A percentile compares a stretch with the other conserved stretches of the same genome.
Conservation (phyloP, 441 rosid genomes). For the Populus hybrid region DNA sequence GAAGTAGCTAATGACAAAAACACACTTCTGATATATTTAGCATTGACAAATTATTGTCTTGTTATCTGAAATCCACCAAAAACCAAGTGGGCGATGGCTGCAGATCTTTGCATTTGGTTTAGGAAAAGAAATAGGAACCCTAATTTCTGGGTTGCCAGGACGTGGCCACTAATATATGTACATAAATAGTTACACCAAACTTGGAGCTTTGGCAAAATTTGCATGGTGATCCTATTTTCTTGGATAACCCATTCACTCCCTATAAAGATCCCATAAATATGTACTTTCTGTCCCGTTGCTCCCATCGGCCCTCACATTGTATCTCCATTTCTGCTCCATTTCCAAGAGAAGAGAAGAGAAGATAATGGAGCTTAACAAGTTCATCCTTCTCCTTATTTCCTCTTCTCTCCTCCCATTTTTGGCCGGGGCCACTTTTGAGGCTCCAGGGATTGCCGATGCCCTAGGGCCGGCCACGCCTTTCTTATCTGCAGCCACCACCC, state of each 20-base stretch:
- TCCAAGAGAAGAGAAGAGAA: constrained; percentile 3
- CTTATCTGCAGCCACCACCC: not conserved
- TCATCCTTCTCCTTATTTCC: constrained; percentile 5
- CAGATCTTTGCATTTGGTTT: not conserved
- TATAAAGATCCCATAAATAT: not conserved
- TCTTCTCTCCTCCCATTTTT: constrained; percentile 13
- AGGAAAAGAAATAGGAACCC: too few relatives aligned
- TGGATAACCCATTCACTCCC: not conserved
- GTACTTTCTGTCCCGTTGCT: not conserved
- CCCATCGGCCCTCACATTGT: not conserved
- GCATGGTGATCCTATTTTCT: constrained; percentile 4
- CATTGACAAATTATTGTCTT: too few relatives aligned
- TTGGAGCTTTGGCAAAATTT: not conserved
- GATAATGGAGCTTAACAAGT: constrained; percentile 18
- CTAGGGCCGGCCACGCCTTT: not conserved
- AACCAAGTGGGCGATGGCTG: too few relatives aligned
- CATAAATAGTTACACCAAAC: not conserved
- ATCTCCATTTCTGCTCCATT: not conserved
- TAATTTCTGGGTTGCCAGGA: not conserved
- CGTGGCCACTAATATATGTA: too few relatives aligned
- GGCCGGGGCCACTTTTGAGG: not conserved
- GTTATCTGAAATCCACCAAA: too few relatives aligned
- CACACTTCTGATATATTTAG: too few relatives aligned
- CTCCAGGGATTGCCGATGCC: not conserved
- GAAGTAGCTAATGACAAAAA: too few relatives aligned